Conservation (phyloP, 1,284 basidiomycete species). For the Puccinia sorghi region DNA sequence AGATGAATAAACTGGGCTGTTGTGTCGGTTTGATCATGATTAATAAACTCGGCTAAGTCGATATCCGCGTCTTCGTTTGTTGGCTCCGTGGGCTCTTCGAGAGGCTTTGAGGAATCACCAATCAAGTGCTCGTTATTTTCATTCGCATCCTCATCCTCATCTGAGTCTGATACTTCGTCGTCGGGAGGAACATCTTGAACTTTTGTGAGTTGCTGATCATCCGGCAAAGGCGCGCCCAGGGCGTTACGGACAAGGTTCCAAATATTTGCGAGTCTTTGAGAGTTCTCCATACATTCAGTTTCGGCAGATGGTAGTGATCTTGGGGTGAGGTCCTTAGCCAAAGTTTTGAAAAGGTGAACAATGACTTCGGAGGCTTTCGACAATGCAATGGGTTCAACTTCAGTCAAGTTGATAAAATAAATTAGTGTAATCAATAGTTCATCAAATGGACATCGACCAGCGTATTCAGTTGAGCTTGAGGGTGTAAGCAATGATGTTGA, state of each 20-base stretch:
- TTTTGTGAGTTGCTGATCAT: neutral
- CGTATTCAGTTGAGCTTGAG: slow-evolving; percentile 7
- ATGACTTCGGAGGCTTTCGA: slow-evolving; percentile 42
- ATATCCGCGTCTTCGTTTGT: slow-evolving; percentile 14
- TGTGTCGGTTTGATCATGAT: neutral
- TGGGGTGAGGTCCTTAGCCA: slow-evolving; percentile 42
- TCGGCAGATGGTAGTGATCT: neutral
- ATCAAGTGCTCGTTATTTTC: neutral
- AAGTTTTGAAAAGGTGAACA: slow-evolving; percentile 49
- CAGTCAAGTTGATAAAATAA: slow-evolving; percentile 41
- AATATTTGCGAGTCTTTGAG: slow-evolving; percentile 30
- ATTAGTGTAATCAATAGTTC: slow-evolving; percentile 41
- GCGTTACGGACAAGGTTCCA: slow-evolving; percentile 44
- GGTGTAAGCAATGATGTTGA: slow-evolving; percentile 47
- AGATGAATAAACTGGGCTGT: neutral
- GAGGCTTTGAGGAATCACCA: neutral
- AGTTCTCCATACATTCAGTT: slow-evolving; percentile 6
- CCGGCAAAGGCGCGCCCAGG: slow-evolving; percentile 35
- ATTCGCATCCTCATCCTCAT: neutral
- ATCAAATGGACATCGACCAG: slow-evolving; percentile 37
- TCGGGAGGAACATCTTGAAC: neutral
- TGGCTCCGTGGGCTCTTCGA: slow-evolving; percentile 1
- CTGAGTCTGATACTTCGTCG: slow-evolving; percentile 14
- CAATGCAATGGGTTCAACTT: slow-evolving; percentile 38
- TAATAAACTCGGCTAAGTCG: slow-evolving; percentile 2